A percentile compares a stretch with the other conserved stretches of the same genome.
phyloP scores from a whole-genome alignment of 257 asterid genomes.

The Solanum chmielewskii region DNA sequence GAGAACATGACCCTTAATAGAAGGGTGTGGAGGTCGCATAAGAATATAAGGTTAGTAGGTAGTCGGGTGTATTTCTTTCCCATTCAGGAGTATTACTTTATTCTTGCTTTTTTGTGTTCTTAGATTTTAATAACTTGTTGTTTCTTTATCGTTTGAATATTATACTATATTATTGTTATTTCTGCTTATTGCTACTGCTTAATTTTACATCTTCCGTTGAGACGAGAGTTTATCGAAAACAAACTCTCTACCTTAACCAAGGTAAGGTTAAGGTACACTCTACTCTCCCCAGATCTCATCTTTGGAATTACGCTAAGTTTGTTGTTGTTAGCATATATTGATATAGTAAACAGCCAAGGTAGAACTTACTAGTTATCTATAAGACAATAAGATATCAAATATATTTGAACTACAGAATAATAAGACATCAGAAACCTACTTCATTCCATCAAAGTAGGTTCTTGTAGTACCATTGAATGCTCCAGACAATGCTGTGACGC shows the following conservation, averaged over 20 bases:
- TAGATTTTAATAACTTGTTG: neutral
- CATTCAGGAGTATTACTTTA: neutral
- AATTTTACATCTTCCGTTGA: neutral
- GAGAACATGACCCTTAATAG: neutral
- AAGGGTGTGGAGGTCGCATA: neutral
- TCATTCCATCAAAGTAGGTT: slow-evolving; percentile 87
- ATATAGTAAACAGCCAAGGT: neutral
- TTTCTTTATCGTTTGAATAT: neutral
- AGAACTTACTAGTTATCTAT: neutral
- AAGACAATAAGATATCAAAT: neutral
- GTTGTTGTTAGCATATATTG: neutral
- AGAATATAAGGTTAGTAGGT: neutral
- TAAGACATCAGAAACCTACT: slow-evolving; percentile 31
- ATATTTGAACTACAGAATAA: neutral
- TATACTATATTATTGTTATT: neutral
- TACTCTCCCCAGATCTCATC: neutral
- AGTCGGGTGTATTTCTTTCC: neutral
- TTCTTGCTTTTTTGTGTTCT: neutral
- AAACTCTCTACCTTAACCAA: neutral
- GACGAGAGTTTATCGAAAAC: neutral
- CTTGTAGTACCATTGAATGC: slow-evolving; percentile 97
- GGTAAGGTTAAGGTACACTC: neutral
- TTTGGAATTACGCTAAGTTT: neutral
- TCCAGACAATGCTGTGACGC: slow-evolving; percentile 88
- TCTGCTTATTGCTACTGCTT: neutral